Base-by-base conservation (phyloP, 371 early-diverging fungal genomes). In the Syncephalastrum monosporum region DNA sequence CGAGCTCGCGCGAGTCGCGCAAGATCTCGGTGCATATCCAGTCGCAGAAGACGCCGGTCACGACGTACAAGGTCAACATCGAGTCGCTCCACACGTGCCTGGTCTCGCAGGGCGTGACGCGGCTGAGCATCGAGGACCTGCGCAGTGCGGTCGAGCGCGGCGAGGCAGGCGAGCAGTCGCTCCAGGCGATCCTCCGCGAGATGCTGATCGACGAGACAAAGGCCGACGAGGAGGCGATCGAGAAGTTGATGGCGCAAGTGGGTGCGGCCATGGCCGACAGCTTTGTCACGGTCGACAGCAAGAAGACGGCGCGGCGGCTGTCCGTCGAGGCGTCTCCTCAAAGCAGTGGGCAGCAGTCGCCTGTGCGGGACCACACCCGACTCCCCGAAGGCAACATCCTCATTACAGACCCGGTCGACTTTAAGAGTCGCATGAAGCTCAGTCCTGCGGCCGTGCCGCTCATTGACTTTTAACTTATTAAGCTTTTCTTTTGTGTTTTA, bases 1-100 rank as follows among this genome's bases (percentile, higher is more conserved):
- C 88, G 3, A 61, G 64, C 19, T 87, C 90, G 0, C 44, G 66
- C 7, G 58, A 59, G 12, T 61, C 82, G 17, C 81, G 85, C 45
- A 89, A 90, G 61, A 61, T 92, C 15, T 82, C 86, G 12, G 84
- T 88, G 2, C 91, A 91, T 67, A 60, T 92, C 25, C 77, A 82
- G 48, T 81, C 85, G 15, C 85, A 85, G 61, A 85, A 85, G 63
- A 57, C 68, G 12, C 64, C 69, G 4, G 19, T 55, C 14, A 23
- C 45, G 10, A 25, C 56, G 12, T 71, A 68, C 64, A 81, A 77
- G 69, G 74, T 78, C 25, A 65, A 72, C 47, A 77, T 80, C 42
- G 81, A 80, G 50, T 80, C 78, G 12, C 55, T 68, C 19, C 66
- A 67, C 45, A 65, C 67, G 13, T 69, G 67, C 50, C 44, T 68